These are phyloP conservation scores for Monilinia vaccinii-corymbosi DNA, from an alignment of 2,329 filamentous ascomycete species.

Conservation along the genomic window DNA sequence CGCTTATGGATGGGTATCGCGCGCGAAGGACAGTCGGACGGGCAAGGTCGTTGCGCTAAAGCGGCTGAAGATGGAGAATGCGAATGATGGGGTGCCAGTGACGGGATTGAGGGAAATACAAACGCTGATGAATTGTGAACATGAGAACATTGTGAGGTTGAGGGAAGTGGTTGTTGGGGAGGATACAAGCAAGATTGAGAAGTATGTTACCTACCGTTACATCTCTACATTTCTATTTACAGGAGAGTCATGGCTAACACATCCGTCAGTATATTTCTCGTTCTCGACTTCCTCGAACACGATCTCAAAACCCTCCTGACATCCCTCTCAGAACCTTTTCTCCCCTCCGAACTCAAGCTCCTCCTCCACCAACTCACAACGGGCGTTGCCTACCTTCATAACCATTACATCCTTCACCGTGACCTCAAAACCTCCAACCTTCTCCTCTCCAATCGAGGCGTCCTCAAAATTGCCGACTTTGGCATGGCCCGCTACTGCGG, in stretches of 20 bases:
- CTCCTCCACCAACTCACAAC: slow-evolving; percentile 74
- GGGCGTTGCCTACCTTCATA: slow-evolving; percentile 78
- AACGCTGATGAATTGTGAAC: slow-evolving; percentile 70
- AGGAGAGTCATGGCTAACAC: slow-evolving; percentile 13
- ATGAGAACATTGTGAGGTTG: slow-evolving; percentile 74
- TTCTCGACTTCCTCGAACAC: slow-evolving; percentile 97
- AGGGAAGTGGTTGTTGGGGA: slow-evolving; percentile 78
- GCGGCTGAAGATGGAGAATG: slow-evolving; percentile 78
- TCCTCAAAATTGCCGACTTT: slow-evolving; percentile 94
- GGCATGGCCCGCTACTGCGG: slow-evolving; percentile 92
- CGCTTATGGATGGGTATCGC: slow-evolving; percentile 88
- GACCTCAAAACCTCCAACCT: slow-evolving; percentile 93
- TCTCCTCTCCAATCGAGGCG: slow-evolving; percentile 87
- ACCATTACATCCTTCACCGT: slow-evolving; percentile 83
- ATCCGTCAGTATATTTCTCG: slow-evolving; percentile 68
- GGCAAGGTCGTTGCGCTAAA: slow-evolving; percentile 85
- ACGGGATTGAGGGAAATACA: slow-evolving; percentile 92
- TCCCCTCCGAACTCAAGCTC: slow-evolving; percentile 86
- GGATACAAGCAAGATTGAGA: slow-evolving; percentile 43
- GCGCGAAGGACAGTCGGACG: slow-evolving; percentile 65
- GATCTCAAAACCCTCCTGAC: slow-evolving; percentile 89
- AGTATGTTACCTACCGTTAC: slow-evolving; percentile 32
- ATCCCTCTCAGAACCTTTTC: slow-evolving; percentile 89
- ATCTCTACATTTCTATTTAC: slow-evolving; percentile 9
- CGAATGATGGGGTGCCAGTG: slow-evolving; percentile 69